Evolutionary conservation across 1,284 basidiomycete species (phyloP).

Genomic region (Rhodofomes roseus): DNA sequence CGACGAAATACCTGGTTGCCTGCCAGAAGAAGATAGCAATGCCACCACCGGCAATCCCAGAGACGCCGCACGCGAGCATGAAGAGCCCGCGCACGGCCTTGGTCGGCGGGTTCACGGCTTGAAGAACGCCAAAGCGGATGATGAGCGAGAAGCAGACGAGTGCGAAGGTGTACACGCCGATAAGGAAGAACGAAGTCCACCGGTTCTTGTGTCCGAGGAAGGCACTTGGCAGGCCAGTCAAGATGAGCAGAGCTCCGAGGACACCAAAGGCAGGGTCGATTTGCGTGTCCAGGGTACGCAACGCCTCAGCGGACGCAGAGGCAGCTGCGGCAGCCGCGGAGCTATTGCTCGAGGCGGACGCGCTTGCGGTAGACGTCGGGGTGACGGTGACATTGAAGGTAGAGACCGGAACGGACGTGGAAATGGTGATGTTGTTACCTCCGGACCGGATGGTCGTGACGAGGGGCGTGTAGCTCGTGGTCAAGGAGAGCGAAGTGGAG

Average conservation of each 20-base stretch:
- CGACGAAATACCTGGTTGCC: slow-evolving; percentile 80
- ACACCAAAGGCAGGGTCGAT: slow-evolving; percentile 89
- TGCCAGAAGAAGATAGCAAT: slow-evolving; percentile 90
- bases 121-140: slow-evolving; percentile 82
- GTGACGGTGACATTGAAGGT: slow-evolving; percentile 55
- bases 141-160: slow-evolving; percentile 87
- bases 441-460: slow-evolving; percentile 47
- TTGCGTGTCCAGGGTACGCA: slow-evolving; percentile 64
- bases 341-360: slow-evolving; percentile 31
- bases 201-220: slow-evolving; percentile 92
- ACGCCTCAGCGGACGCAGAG: slow-evolving; percentile 49
- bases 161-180: slow-evolving; percentile 85
- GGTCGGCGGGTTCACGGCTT: slow-evolving; percentile 77
- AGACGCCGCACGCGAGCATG: slow-evolving; percentile 77
- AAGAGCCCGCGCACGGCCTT: slow-evolving; percentile 84
- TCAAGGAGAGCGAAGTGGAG: slow-evolving; percentile 21
- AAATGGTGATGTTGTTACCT: slow-evolving; percentile 41
- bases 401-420: slow-evolving; percentile 51
- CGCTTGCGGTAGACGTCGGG: slow-evolving; percentile 32
- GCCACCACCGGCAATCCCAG: slow-evolving; percentile 80
- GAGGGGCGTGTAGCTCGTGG: slow-evolving; percentile 22
- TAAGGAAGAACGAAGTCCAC: slow-evolving; percentile 93
- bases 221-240: slow-evolving; percentile 86
- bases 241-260: slow-evolving; percentile 82
- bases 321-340: slow-evolving; percentile 42